Conservation (phyloP, 192 early-diverging fungal genomes). For the Blastocladiella britannica region DNA sequence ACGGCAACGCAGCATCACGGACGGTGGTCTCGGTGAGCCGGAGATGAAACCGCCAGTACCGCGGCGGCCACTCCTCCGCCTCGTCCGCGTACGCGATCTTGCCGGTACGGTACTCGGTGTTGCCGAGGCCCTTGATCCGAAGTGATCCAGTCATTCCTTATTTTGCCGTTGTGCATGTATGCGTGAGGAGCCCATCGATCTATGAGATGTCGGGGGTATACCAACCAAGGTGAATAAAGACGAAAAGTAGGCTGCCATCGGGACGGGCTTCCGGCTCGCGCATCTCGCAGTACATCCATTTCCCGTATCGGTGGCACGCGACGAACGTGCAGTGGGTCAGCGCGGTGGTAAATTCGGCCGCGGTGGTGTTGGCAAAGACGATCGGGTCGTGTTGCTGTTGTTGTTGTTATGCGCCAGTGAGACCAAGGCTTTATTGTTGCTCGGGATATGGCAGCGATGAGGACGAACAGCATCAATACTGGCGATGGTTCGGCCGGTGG, state of each 20-base stretch:
- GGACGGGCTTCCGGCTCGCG: background rate
- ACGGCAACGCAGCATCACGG: too few relatives aligned
- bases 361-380: conserved; percentile 18
- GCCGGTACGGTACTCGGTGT: too few relatives aligned
- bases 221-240: background rate
- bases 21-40: conserved; percentile 12
- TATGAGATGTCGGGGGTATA: too few relatives aligned
- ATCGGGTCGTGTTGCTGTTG: conserved; percentile 17
- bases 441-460: background rate
- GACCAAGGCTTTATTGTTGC: background rate
- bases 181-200: too few relatives aligned
- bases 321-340: conserved; percentile 28
- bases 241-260: background rate
- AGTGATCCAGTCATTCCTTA: too few relatives aligned
- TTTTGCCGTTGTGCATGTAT: too few relatives aligned
- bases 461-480: conserved; percentile 17
- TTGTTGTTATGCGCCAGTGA: too few relatives aligned
- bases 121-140: too few relatives aligned
- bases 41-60: conserved; percentile 41
- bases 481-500: conserved; percentile 25
- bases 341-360: conserved; percentile 10
- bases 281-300: conserved; percentile 32
- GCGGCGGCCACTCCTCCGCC: conserved; percentile 40
- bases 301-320: conserved; percentile 48
- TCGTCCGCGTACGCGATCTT: conserved; percentile 5